Evolutionary conservation across 192 early-diverging fungal species (phyloP), one percentile per base, ranked within the genome.

Genomic region (Backusella circina): DNA sequence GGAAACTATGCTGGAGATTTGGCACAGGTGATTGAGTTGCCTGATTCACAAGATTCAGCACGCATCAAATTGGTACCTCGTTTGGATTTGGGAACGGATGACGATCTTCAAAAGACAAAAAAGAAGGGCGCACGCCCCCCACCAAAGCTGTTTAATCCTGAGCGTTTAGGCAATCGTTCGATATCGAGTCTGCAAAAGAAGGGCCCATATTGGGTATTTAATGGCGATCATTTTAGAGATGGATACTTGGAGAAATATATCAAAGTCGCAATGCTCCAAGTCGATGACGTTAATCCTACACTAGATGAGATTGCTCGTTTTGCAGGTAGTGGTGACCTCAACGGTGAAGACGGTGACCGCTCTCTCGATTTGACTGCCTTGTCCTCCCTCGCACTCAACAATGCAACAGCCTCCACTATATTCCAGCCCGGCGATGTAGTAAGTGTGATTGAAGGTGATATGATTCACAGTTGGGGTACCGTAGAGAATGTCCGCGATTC

Each of bases 1-100:
- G 98, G 97, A 50, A 98, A 93, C 75, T 98, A 97, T 76, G 90
- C 90, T 6, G 95, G 94, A 47, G 98, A 99, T 84, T 82, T 99
- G 75, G 97, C 91, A 30, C 95, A 96, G 83, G 84, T 91, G 15
- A 71, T 86, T 31, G 87, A 86, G 36, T 86, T 93, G 26, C 77
- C 90, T 30, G 92, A 94, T 72, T 86, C 89, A 36, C 84, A 88
- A 30, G 92, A 94, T 54, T 70, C 82, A 0, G 89, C 87, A 9
- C 88, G 88, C 70, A 88, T 95, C 44, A 90, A 89, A 65, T 67
- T 94, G 50, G 85, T 95, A n/a, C 92, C 93, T 68, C 90, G 93
- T 3, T 72, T 95, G 54, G 92, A 95, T 72, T 85, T 91, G 64
- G 83, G 80, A 1, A 70, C 78, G 8, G 70, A 78, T 1, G 87